Conservation (phyloP, 2,329 filamentous ascomycete genomes). For the Rutstroemia sp. region DNA sequence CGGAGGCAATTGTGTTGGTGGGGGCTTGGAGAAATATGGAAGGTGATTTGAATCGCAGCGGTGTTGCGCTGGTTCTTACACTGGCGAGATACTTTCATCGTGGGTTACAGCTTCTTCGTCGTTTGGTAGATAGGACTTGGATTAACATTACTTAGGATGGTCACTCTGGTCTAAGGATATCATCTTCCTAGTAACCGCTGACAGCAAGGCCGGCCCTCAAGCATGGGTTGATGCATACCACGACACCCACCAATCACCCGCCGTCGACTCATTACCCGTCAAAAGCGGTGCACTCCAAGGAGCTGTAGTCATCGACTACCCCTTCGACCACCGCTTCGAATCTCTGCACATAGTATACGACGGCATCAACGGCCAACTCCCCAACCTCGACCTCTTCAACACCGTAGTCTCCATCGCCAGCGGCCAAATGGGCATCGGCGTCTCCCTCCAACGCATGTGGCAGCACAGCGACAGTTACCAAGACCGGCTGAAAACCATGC, state of each 20-base stretch:
- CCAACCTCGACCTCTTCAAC: slow-evolving; percentile 94
- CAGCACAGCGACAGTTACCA: slow-evolving; percentile 68
- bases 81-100: slow-evolving; percentile 91
- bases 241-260: slow-evolving; percentile 67
- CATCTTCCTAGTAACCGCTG: slow-evolving; percentile 80
- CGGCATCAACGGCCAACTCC: slow-evolving; percentile 89
- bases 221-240: slow-evolving; percentile 99
- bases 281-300: slow-evolving; percentile 93
- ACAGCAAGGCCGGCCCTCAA: slow-evolving; percentile 84
- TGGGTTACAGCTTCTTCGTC: slow-evolving; percentile 20
- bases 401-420: slow-evolving; percentile 81
- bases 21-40: slow-evolving; percentile 82
- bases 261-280: slow-evolving; percentile 69
- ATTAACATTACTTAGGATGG: slow-evolving; percentile 53
- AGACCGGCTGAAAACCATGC: slow-evolving; percentile 78
- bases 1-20: slow-evolving; percentile 90
- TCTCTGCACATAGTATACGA: slow-evolving; percentile 90
- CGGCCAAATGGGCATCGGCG: slow-evolving; percentile 85
- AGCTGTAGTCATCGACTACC: slow-evolving; percentile 88
- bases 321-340: slow-evolving; percentile 76
- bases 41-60: slow-evolving; percentile 73
- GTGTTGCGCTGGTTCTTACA: slow-evolving; percentile 78
- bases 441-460: slow-evolving; percentile 80
- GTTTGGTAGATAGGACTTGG: slow-evolving; percentile 1
- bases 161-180: slow-evolving; percentile 99